phyloP scores from a whole-genome alignment of 129 eudicot genomes.

The Oenanthe sinensis region DNA sequence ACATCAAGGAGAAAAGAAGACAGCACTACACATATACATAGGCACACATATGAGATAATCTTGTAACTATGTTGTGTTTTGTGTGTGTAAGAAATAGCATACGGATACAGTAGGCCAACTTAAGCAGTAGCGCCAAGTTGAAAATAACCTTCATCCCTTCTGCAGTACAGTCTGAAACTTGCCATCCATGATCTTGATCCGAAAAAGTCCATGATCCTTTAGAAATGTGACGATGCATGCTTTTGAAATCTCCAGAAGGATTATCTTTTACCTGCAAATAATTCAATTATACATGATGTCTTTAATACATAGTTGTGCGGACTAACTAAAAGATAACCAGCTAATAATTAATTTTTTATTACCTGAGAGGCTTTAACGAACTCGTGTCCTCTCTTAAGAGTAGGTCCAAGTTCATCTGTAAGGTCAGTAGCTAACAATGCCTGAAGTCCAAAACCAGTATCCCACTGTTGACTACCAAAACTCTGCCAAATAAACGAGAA shows the following conservation, averaged over 20 bases:
- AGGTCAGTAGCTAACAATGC: conserved; percentile 57
- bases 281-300: background rate
- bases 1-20: conserved; percentile 66
- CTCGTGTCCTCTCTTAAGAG: conserved; percentile 55
- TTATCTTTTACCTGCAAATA: conserved; percentile 54
- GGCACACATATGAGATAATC: background rate
- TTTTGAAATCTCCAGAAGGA: conserved; percentile 72
- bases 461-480: conserved; percentile 79
- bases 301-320: background rate
- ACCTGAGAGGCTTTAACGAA: conserved; percentile 86
- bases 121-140: background rate
- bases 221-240: conserved; percentile 79
- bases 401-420: conserved; percentile 34
- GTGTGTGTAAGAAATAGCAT: background rate
- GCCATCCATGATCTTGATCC: conserved; percentile 13
- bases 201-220: conserved; percentile 96
- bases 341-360: background rate
- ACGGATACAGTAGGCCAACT: background rate
- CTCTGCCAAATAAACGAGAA: conserved; percentile 31
- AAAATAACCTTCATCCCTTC: background rate
- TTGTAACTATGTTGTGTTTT: background rate
- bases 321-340: background rate
- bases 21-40: conserved; percentile 43
- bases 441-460: conserved; percentile 54
- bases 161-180: conserved; percentile 5